Evolutionary conservation across 2,329 filamentous ascomycete genomes (phyloP).

Genomic region (Aureobasidium sp.): DNA sequence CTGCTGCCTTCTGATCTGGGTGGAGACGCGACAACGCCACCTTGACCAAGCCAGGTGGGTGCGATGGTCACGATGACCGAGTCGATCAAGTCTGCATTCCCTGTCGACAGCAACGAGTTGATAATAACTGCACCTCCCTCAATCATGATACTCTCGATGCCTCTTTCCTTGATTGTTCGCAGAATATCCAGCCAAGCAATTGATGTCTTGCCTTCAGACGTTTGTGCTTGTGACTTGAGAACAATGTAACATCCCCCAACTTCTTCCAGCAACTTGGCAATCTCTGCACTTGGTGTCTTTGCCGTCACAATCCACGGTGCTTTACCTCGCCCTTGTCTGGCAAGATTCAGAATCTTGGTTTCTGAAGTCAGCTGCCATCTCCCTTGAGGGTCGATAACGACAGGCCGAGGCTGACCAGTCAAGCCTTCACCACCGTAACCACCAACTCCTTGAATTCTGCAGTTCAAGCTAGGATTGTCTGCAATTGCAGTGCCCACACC

Average conservation of each 20-base stretch:
- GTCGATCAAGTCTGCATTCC: slow-evolving; percentile 55
- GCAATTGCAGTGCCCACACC: slow-evolving; percentile 76
- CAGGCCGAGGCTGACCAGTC: slow-evolving; percentile 62
- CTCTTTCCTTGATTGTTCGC: slow-evolving; percentile 45
- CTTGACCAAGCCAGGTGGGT: slow-evolving; percentile 75
- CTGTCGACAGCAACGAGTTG: slow-evolving; percentile 61
- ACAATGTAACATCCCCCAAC: slow-evolving; percentile 18
- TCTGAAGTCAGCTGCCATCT: slow-evolving; percentile 57
- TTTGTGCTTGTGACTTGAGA: slow-evolving; percentile 5
- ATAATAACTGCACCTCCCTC: slow-evolving; percentile 81
- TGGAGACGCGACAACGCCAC: slow-evolving; percentile 71
- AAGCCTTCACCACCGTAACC: slow-evolving; percentile 45
- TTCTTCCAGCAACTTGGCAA: slow-evolving; percentile 29
- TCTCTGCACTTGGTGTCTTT: slow-evolving; percentile 37
- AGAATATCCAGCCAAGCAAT: slow-evolving; percentile 55
- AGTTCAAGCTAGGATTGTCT: slow-evolving; percentile 81
- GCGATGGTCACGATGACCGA: slow-evolving; percentile 83
- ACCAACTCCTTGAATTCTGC: slow-evolving; percentile 56
- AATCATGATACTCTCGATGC: slow-evolving; percentile 75
- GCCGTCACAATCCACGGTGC: slow-evolving; percentile 60
- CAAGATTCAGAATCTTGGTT: slow-evolving; percentile 56
- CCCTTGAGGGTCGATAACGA: slow-evolving; percentile 71
- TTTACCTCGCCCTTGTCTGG: slow-evolving; percentile 55
- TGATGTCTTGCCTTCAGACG: background rate
- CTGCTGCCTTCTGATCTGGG: slow-evolving; percentile 41